Evolutionary conservation across 495 filamentous ascomycete species (phyloP).

Genomic region (Penicillium angulare): DNA sequence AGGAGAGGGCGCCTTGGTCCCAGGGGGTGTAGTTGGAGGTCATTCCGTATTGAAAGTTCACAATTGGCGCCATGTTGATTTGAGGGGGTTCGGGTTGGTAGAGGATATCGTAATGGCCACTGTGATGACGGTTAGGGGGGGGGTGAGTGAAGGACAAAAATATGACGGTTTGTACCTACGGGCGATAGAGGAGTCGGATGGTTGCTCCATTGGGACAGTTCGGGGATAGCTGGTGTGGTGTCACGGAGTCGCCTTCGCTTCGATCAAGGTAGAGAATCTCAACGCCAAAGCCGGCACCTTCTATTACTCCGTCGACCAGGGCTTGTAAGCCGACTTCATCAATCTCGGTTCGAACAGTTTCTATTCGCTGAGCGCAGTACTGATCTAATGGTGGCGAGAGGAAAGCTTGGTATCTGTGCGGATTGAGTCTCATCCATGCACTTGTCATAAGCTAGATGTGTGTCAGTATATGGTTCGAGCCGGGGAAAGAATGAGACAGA

Average conservation of each 20-base stretch:
- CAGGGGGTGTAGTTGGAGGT: slow-evolving; percentile 42
- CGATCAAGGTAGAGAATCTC: slow-evolving; percentile 92
- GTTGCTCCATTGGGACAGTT: slow-evolving; percentile 52
- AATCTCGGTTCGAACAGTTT: slow-evolving; percentile 77
- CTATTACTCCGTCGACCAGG: slow-evolving; percentile 75
- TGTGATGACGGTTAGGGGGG: slow-evolving; percentile 26
- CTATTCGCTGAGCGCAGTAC: slow-evolving; percentile 70
- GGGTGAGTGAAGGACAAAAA: not conserved
- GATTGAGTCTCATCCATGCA: slow-evolving; percentile 79
- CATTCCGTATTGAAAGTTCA: slow-evolving; percentile 45
- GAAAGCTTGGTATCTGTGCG: slow-evolving; percentile 67
- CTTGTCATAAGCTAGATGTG: slow-evolving; percentile 71
- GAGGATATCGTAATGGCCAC: slow-evolving; percentile 92
- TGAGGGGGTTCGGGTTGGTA: slow-evolving; percentile 63
- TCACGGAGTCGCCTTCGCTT: slow-evolving; percentile 75
- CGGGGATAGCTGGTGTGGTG: slow-evolving; percentile 66
- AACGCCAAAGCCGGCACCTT: slow-evolving; percentile 68
- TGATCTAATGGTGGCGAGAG: slow-evolving; percentile 61
- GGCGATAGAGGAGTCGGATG: slow-evolving; percentile 66
- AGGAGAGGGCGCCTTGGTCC: slow-evolving; percentile 45
- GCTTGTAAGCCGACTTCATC: slow-evolving; percentile 81
- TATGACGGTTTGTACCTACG: slow-evolving; percentile 47
- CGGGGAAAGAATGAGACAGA: not conserved
- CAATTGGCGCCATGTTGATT: slow-evolving; percentile 46
- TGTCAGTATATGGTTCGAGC: slow-evolving; percentile 6